phyloP scores from a whole-genome alignment of 352 stramenopile species.

The Globisporangium okanoganense region DNA sequence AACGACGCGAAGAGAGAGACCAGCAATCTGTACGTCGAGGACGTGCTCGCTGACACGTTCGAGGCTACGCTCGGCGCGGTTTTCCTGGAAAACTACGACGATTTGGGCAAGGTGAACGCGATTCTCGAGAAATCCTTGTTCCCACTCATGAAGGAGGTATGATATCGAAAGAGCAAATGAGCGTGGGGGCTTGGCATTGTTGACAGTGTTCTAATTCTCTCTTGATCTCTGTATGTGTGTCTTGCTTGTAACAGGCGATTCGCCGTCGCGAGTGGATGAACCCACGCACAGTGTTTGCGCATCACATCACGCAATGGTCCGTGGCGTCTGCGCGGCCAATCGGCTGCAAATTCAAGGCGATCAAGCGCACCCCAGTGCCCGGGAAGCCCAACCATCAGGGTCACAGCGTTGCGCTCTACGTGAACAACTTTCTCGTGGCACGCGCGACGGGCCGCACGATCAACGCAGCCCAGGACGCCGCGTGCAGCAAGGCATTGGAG shows the following conservation, averaged over 20 bases:
- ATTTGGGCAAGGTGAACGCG: slow-evolving; percentile 51
- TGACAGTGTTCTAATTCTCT: neutral
- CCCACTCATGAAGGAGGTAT: slow-evolving; percentile 55
- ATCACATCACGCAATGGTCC: slow-evolving; percentile 63
- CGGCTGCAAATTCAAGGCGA: slow-evolving; percentile 47
- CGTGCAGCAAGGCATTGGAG: slow-evolving; percentile 56
- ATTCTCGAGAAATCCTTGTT: slow-evolving; percentile 68
- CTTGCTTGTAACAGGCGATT: slow-evolving; percentile 36
- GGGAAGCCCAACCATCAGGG: slow-evolving; percentile 15
- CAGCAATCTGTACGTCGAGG: slow-evolving; percentile 63
- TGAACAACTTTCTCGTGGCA: slow-evolving; percentile 61
- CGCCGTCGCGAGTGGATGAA: slow-evolving; percentile 82
- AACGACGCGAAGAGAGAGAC: slow-evolving; percentile 46
- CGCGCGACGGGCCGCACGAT: slow-evolving; percentile 65
- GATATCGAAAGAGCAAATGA: too few relatives aligned
- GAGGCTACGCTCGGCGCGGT: slow-evolving; percentile 74
- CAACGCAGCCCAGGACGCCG: slow-evolving; percentile 60
- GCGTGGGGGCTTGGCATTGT: neutral
- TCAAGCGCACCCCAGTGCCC: slow-evolving; percentile 16
- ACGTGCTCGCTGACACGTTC: slow-evolving; percentile 79
- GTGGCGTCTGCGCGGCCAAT: slow-evolving; percentile 25
- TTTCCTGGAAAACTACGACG: slow-evolving; percentile 63
- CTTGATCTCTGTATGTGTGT: neutral
- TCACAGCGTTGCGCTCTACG: slow-evolving; percentile 63
- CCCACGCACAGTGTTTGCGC: slow-evolving; percentile 57